These are phyloP conservation scores for Ophiostoma australiae DNA, from an alignment of 2,329 filamentous ascomycete genomes.

Conservation along the genomic window DNA sequence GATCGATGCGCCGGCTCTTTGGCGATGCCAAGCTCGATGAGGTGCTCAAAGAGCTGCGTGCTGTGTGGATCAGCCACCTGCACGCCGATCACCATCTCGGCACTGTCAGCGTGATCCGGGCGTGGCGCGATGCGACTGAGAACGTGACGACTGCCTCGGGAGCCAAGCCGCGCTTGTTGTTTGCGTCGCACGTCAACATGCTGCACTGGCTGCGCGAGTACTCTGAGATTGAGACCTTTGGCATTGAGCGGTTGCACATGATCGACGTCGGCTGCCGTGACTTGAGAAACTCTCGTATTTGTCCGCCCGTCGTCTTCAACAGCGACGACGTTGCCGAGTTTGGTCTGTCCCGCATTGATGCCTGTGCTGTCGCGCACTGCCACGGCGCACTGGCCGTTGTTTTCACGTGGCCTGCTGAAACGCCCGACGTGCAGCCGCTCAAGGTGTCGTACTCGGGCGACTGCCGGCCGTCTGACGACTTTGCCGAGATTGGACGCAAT, in stretches of 20 bases:
- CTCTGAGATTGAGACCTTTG: slow-evolving; percentile 69
- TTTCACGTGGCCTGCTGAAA: slow-evolving; percentile 67
- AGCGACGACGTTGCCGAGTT: slow-evolving; percentile 41
- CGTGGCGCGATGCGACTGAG: slow-evolving; percentile 62
- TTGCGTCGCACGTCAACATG: slow-evolving; percentile 70
- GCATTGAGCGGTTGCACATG: slow-evolving; percentile 51
- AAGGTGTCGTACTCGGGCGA: slow-evolving; percentile 93
- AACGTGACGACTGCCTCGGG: slow-evolving; percentile 36
- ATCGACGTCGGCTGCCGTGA: slow-evolving; percentile 27
- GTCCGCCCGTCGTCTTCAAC: slow-evolving; percentile 34
- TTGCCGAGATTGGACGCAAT: slow-evolving; percentile 65
- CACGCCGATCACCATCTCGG: slow-evolving; percentile 97
- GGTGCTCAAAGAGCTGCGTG: slow-evolving; percentile 72
- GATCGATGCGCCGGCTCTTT: slow-evolving; percentile 75
- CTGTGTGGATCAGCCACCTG: slow-evolving; percentile 89
- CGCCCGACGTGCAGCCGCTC: slow-evolving; percentile 41
- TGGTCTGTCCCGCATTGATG: slow-evolving; percentile 61
- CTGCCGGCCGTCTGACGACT: slow-evolving; percentile 70
- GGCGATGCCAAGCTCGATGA: slow-evolving; percentile 57
- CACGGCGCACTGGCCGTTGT: slow-evolving; percentile 69
- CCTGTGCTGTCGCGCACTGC: slow-evolving; percentile 72
- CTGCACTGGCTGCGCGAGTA: slow-evolving; percentile 75
- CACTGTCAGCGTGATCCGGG: slow-evolving; percentile 70
- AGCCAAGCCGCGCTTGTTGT: slow-evolving; percentile 43
- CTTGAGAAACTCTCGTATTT: slow-evolving; percentile 23